Conservation (phyloP, 257 asterid species). For the Solanum dulcamara region DNA sequence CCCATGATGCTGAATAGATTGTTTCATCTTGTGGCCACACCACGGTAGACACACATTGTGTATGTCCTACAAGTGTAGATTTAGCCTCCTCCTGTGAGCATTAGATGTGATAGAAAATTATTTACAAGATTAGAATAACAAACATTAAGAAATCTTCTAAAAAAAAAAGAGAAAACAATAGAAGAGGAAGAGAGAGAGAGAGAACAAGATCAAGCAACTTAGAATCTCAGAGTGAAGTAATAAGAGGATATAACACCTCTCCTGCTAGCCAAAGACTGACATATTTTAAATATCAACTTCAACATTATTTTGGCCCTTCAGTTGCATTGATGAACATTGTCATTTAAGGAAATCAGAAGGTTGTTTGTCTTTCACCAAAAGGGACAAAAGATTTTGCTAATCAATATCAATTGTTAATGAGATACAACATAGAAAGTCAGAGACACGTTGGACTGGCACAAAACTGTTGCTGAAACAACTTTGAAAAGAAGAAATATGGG, state of each 20-base stretch:
- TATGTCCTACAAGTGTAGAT: slow-evolving; percentile 79
- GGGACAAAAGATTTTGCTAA: not conserved
- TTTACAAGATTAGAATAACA: not conserved
- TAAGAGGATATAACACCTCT: not conserved
- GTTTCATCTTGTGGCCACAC: slow-evolving; percentile 65
- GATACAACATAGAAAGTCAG: not conserved
- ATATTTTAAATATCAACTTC: not conserved
- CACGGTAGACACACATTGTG: slow-evolving; percentile 80
- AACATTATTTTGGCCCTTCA: not conserved
- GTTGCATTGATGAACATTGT: not conserved
- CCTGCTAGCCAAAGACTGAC: not conserved
- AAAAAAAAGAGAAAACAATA: not conserved
- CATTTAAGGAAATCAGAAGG: not conserved
- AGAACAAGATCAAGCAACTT: not conserved
- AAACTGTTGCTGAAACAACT: not conserved
- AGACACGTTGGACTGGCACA: not conserved
- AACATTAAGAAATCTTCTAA: not conserved
- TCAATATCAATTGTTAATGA: not conserved
- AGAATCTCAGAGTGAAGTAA: not conserved
- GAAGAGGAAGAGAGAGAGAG: not conserved
- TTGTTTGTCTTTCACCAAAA: not conserved
- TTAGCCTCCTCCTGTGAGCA: slow-evolving; percentile 60
- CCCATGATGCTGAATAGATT: slow-evolving; percentile 91
- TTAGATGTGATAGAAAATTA: not conserved
- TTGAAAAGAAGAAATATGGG: not conserved